Conservation (phyloP, 495 filamentous ascomycete species). For the Aspergillus cavernicola region DNA sequence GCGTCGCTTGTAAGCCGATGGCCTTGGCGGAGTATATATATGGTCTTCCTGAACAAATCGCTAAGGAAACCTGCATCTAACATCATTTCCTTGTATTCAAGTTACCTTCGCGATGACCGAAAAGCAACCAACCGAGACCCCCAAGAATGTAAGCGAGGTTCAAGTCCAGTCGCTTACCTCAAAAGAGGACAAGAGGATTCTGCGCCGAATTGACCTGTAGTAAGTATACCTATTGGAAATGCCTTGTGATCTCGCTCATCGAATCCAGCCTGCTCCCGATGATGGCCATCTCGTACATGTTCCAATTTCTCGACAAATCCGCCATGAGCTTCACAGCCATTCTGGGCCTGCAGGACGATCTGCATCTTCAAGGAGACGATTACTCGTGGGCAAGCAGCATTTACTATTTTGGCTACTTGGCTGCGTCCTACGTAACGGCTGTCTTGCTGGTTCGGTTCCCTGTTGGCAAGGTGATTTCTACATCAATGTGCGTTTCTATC, state of each 20-base stretch:
- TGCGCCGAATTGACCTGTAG: neutral
- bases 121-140: no score
- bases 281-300: neutral
- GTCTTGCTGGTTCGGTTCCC: neutral
- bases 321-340: neutral
- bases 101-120: no score
- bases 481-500: neutral
- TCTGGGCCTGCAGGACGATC: neutral
- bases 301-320: neutral
- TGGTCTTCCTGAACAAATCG: no score
- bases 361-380: neutral
- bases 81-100: no score
- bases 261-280: neutral
- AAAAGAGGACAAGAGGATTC: neutral
- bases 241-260: neutral
- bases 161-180: neutral
- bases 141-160: no score
- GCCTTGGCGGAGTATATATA: no score
- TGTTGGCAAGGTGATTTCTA: neutral
- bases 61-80: no score
- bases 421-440: neutral
- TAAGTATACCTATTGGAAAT: neutral
- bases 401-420: constrained; percentile 4
- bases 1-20: no score
- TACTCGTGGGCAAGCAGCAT: constrained; percentile 5